phyloP scores from a whole-genome alignment of 768 basidiomycete species.

The Megacollybia marginata region DNA sequence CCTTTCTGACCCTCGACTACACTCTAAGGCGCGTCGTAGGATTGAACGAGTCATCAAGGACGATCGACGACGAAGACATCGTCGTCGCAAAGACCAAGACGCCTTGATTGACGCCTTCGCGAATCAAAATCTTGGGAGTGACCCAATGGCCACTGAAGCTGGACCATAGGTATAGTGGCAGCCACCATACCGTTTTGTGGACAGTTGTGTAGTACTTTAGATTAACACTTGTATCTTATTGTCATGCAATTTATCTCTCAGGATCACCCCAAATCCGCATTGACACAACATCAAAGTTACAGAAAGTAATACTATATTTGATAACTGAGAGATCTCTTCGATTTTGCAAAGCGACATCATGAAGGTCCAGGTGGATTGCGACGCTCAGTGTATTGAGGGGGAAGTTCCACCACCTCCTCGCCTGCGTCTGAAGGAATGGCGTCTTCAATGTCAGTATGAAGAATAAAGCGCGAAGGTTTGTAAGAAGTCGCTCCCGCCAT shows the following conservation, averaged over 20 bases:
- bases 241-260: too few species aligned
- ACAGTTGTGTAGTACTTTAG: neutral
- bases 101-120: constrained; percentile 77
- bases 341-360: neutral
- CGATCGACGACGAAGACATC: constrained; percentile 74
- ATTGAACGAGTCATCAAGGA: constrained; percentile 82
- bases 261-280: too few species aligned
- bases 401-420: constrained; percentile 61
- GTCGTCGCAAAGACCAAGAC: constrained; percentile 77
- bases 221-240: neutral
- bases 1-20: constrained; percentile 57
- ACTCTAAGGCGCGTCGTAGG: constrained; percentile 57
- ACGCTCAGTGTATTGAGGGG: constrained; percentile 62
- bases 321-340: too few species aligned
- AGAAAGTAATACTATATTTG: too few species aligned
- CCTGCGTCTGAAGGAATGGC: constrained; percentile 30
- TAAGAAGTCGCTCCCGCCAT: constrained; percentile 39
- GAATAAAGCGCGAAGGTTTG: constrained; percentile 46
- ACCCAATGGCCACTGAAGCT: constrained; percentile 14
- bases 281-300: too few species aligned
- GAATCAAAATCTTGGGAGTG: constrained; percentile 36
- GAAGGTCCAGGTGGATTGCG: constrained; percentile 15
- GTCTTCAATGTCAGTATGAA: constrained; percentile 69
- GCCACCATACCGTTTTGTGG: neutral
- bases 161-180: neutral